phyloP scores from a whole-genome alignment of 1,139 yeast species.

The Dujonia santamariae region DNA sequence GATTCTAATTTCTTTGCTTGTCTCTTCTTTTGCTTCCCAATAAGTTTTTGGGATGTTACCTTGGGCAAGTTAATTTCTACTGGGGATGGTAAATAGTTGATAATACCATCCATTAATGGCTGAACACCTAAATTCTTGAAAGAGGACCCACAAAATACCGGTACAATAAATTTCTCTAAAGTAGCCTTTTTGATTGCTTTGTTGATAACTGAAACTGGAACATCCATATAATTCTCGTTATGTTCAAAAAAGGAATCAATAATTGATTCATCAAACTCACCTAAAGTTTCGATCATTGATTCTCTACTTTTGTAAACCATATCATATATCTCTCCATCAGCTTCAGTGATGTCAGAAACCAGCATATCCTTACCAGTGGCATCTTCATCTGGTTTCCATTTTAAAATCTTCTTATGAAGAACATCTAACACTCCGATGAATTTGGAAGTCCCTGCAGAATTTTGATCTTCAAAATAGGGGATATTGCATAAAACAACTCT shows the following conservation, averaged over 20 bases:
- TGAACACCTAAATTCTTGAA: constrained; percentile 93
- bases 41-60: constrained; percentile 28
- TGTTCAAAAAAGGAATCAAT: constrained; percentile 73
- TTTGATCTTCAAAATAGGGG: constrained; percentile 57
- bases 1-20: constrained; percentile 10
- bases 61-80: constrained; percentile 59
- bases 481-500: constrained; percentile 70
- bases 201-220: constrained; percentile 50
- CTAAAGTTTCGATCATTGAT: constrained; percentile 76
- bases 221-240: constrained; percentile 66
- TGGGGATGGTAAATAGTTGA: constrained; percentile 81
- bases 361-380: constrained; percentile 54
- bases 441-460: constrained; percentile 27
- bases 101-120: constrained; percentile 82
- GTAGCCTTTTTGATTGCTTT: constrained; percentile 65
- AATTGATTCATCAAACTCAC: constrained; percentile 76
- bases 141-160: constrained; percentile 91
- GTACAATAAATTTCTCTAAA: constrained; percentile 55
- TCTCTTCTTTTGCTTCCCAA: constrained; percentile 11
- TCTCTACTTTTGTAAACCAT: constrained; percentile 62
- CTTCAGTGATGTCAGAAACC: constrained; percentile 41
- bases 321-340: constrained; percentile 35
- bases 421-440: constrained; percentile 87
- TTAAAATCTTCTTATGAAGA: constrained; percentile 58
- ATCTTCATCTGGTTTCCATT: constrained; percentile 53